phyloP scores from a whole-genome alignment of 176 grass and related monocot genomes.

The Avena sativa region DNA sequence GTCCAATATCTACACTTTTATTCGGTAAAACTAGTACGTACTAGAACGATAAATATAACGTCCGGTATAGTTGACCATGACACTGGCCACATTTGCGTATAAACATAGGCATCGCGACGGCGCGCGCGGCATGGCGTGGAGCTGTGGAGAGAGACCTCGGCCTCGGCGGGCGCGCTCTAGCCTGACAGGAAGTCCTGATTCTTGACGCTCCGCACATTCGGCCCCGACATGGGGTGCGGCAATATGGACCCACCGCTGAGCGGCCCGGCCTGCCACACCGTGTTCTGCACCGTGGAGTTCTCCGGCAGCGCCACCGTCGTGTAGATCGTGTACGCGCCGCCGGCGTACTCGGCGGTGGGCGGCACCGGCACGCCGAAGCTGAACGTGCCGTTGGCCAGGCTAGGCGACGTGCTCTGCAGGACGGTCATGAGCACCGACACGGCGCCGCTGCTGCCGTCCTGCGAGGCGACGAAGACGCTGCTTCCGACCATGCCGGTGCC shows the following conservation, averaged over 20 bases:
- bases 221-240: constrained; percentile 33
- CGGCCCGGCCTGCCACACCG: constrained; percentile 75
- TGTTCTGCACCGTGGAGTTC: constrained; percentile 64
- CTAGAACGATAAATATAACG: not conserved
- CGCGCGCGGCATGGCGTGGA: too few species aligned
- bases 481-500: constrained; percentile 58
- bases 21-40: not conserved
- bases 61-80: not conserved
- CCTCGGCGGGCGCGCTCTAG: constrained; percentile 2
- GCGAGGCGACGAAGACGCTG: constrained; percentile 69
- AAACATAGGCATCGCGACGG: constrained; percentile 41
- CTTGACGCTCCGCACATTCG: constrained; percentile 39
- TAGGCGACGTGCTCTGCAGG: constrained; percentile 41
- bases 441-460: constrained; percentile 13
- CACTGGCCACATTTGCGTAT: not conserved
- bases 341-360: constrained; percentile 55
- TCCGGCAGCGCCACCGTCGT: constrained; percentile 58
- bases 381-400: constrained; percentile 53
- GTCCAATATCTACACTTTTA: not conserved
- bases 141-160: not conserved
- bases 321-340: constrained; percentile 72
- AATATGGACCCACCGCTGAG: constrained; percentile 34
- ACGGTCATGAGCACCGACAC: constrained; percentile 46
- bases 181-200: constrained; percentile 61
- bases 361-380: constrained; percentile 54